phyloP scores from a whole-genome alignment of 1,284 basidiomycete species.

The Sporisorium iseilematis-ciliati region DNA sequence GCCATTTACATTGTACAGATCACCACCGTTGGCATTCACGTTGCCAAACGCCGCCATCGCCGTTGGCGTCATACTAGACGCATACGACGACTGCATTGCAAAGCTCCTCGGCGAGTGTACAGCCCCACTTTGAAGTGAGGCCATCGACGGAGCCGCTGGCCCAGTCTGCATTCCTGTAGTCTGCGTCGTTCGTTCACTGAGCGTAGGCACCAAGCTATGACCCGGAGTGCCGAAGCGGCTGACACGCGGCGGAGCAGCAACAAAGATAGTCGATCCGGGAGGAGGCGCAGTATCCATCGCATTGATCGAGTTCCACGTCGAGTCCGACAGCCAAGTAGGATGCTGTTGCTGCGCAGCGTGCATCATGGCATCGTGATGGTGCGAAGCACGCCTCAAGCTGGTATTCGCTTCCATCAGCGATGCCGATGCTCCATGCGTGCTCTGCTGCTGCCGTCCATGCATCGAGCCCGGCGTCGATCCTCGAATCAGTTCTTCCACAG shows the following conservation, averaged over 20 bases:
- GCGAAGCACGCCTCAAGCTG: conserved; percentile 9
- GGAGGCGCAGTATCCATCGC: conserved; percentile 34
- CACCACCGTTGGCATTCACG: background rate
- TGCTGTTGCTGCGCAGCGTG: conserved; percentile 29
- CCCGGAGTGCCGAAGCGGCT: conserved; percentile 27
- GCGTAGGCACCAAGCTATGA: conserved; percentile 34
- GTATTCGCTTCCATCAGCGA: background rate
- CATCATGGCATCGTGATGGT: conserved; percentile 26
- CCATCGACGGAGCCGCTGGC: background rate
- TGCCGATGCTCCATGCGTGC: background rate
- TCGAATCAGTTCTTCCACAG: conserved; percentile 26
- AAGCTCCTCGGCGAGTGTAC: conserved; percentile 16
- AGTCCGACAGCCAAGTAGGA: conserved; percentile 49
- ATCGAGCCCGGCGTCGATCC: conserved; percentile 4
- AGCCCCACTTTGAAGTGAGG: background rate
- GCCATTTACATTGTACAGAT: background rate
- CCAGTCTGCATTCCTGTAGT: background rate
- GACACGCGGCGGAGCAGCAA: conserved; percentile 39
- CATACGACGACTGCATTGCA: conserved; percentile 6
- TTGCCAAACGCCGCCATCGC: conserved; percentile 7
- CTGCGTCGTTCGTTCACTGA: conserved; percentile 44
- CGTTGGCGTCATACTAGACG: conserved; percentile 3
- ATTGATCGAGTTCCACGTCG: conserved; percentile 50
- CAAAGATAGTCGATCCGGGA: conserved; percentile 47
- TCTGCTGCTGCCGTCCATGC: conserved; percentile 3